These are phyloP conservation scores for Nemania bipapillata DNA, from an alignment of 2,329 filamentous ascomycete species.

Conservation along the genomic window DNA sequence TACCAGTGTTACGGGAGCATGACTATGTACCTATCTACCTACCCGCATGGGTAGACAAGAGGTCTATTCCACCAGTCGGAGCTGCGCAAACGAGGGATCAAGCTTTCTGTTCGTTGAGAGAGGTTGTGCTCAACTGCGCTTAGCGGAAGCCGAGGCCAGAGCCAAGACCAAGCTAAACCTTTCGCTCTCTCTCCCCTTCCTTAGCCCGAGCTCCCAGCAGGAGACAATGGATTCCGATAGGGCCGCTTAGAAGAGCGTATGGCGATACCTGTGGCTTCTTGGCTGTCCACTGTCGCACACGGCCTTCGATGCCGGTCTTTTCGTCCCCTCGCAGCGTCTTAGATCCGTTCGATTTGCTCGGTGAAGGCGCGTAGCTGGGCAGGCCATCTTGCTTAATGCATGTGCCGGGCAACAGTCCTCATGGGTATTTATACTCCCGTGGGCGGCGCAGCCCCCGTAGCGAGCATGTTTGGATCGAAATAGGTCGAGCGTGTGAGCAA, in stretches of 20 bases:
- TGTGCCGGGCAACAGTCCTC: not conserved
- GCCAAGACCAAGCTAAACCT: constrained; percentile 26
- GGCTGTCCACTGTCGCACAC: constrained; percentile 11
- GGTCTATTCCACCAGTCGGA: constrained; percentile 43
- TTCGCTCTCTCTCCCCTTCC: not conserved
- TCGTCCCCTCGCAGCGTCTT: not conserved
- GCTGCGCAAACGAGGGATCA: constrained; percentile 16
- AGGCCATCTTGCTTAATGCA: constrained; percentile 1
- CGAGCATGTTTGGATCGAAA: not conserved
- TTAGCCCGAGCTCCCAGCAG: constrained; percentile 13
- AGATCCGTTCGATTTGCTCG: not conserved
- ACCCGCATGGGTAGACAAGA: too few relatives aligned
- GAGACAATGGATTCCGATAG: constrained; percentile 14
- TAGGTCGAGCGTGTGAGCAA: constrained; percentile 27
- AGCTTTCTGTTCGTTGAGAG: not conserved
- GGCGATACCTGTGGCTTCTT: constrained; percentile 31
- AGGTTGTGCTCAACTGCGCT: constrained; percentile 35
- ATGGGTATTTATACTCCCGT: constrained; percentile 22
- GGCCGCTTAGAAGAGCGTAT: constrained; percentile 28
- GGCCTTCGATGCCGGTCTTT: not conserved
- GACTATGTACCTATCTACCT: too few relatives aligned
- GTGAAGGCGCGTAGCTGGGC: not conserved
- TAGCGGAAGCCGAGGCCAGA: constrained; percentile 7
- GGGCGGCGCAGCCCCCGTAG: not conserved
- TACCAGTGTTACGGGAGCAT: constrained; percentile 31